These are phyloP conservation scores for Escallonia herrerae DNA, from an alignment of 129 eudicot genomes.

Conservation along the genomic window DNA sequence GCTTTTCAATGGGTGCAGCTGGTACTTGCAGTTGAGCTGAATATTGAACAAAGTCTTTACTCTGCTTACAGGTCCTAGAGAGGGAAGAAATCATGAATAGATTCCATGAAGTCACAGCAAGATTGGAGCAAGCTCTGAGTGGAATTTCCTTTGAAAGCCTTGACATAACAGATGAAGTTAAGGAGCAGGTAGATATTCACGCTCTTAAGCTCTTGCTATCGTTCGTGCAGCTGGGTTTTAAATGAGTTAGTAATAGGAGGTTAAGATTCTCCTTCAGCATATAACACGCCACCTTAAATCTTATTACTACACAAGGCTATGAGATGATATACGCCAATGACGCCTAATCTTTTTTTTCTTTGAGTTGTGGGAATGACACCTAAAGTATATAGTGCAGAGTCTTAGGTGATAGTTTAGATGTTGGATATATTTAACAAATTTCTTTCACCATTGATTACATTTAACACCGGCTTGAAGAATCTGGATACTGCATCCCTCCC, in stretches of 20 bases:
- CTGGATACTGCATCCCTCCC: too few relatives aligned
- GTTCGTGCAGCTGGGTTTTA: neutral
- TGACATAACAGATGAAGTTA: conserved; percentile 88
- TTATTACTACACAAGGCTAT: neutral
- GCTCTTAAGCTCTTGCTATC: conserved; percentile 1
- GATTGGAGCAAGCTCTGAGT: conserved; percentile 67
- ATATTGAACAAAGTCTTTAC: conserved; percentile 1
- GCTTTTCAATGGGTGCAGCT: neutral
- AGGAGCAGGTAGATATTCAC: conserved; percentile 61
- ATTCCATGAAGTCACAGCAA: conserved; percentile 58
- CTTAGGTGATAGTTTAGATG: neutral
- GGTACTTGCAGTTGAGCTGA: neutral
- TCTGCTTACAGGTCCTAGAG: conserved; percentile 61
- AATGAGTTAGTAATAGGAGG: too few relatives aligned
- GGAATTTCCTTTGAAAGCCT: conserved; percentile 59
- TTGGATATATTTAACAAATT: neutral
- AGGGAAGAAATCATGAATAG: conserved; percentile 59
- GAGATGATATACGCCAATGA: neutral
- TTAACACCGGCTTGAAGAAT: too few relatives aligned
- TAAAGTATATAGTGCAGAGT: neutral
- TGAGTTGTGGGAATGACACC: neutral
- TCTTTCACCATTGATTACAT: neutral
- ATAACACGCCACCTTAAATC: neutral
- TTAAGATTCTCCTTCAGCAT: too few relatives aligned
- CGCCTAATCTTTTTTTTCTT: neutral